phyloP scores from a whole-genome alignment of 768 basidiomycete genomes.

The Mycena filopes region DNA sequence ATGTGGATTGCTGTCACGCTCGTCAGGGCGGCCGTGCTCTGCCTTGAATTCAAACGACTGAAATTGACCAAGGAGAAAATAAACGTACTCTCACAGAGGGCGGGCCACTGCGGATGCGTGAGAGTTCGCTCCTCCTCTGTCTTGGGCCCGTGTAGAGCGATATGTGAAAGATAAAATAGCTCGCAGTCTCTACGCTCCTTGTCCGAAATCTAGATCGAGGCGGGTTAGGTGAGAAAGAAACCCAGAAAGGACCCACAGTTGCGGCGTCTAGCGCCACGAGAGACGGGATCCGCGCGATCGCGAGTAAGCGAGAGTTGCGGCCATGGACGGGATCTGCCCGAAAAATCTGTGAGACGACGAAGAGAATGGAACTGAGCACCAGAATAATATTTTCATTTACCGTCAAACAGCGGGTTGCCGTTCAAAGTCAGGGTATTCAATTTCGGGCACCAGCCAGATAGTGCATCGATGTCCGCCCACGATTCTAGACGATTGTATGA shows the following conservation, averaged over 20 bases:
- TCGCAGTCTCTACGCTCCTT: constrained; percentile 86
- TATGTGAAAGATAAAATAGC: constrained; percentile 80
- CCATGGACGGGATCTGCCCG: constrained; percentile 48
- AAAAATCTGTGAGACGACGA: background rate
- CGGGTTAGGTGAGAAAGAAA: constrained; percentile 1
- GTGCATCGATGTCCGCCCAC: constrained; percentile 74
- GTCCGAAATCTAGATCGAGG: constrained; percentile 62
- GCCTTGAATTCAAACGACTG: constrained; percentile 7
- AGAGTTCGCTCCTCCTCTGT: constrained; percentile 55
- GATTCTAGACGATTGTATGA: constrained; percentile 65
- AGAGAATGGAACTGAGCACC: background rate
- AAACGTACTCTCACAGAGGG: constrained; percentile 69
- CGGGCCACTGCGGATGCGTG: constrained; percentile 73
- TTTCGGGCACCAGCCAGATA: constrained; percentile 75
- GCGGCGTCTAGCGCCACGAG: constrained; percentile 73
- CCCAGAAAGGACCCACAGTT: constrained; percentile 53
- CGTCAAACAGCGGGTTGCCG: constrained; percentile 73
- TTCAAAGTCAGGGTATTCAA: constrained; percentile 69
- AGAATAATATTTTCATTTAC: constrained; percentile 49
- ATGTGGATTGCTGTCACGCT: constrained; percentile 40
- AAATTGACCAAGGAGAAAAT: constrained; percentile 10
- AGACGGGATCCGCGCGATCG: constrained; percentile 75
- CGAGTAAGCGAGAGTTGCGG: constrained; percentile 64
- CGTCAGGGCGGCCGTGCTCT: constrained; percentile 71
- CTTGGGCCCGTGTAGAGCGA: constrained; percentile 57